These are phyloP conservation scores for Mortierella sp. DNA, from an alignment of 371 early-diverging fungal genomes.

Conservation along the genomic window DNA sequence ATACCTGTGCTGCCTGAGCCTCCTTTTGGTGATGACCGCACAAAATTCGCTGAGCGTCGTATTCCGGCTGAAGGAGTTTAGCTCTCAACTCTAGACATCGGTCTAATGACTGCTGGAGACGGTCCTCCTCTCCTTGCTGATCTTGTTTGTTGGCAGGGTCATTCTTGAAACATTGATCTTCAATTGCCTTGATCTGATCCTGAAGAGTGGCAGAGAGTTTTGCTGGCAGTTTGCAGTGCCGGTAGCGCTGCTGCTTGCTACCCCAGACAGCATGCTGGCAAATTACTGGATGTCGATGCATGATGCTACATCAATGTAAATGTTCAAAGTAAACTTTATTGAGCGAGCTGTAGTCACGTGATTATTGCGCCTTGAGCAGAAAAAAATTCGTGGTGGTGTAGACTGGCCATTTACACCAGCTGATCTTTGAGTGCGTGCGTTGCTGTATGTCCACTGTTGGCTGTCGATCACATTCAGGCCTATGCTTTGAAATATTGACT, in stretches of 20 bases:
- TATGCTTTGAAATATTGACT: no score
- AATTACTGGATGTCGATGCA: slow-evolving; percentile 43
- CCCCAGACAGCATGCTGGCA: slow-evolving; percentile 53
- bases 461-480: no score
- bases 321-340: background rate
- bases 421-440: no score
- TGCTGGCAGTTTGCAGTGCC: slow-evolving; percentile 43
- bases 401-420: no score
- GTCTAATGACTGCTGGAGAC: background rate
- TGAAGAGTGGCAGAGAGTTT: slow-evolving; percentile 22
- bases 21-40: slow-evolving; percentile 53
- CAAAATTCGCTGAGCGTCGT: slow-evolving; percentile 24
- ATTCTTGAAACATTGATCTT: slow-evolving; percentile 8
- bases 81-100: slow-evolving; percentile 14
- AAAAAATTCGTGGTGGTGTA: no score
- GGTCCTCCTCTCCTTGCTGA: slow-evolving; percentile 17
- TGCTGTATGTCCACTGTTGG: no score
- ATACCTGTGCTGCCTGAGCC: slow-evolving; percentile 19
- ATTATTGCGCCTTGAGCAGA: no score
- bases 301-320: slow-evolving; percentile 9
- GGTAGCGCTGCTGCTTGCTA: slow-evolving; percentile 48
- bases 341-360: background rate
- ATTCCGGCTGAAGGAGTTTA: slow-evolving; percentile 22
- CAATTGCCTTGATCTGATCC: slow-evolving; percentile 24
- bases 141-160: background rate